Base-by-base conservation (phyloP, 2,329 filamentous ascomycete genomes). In the Aspergillus cejpii region DNA sequence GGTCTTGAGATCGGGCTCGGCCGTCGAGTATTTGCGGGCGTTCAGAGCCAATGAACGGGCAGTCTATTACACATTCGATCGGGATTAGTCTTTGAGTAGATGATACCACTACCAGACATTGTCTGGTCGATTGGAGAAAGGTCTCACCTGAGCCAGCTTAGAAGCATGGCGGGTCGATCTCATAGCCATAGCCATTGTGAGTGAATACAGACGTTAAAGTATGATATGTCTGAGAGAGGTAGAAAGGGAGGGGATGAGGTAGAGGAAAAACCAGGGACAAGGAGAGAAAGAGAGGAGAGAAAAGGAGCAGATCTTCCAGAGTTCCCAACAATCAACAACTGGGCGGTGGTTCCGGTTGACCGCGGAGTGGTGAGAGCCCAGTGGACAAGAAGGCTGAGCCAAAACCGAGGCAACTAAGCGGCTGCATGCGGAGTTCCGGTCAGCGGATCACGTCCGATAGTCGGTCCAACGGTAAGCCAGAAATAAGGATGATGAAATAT, bases 1-100 rank as follows among this genome's bases (percentile, higher is more conserved):
- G 41, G 86, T 76, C 73, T 97, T 98, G 62, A 98, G 81, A 64
- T 91, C 86, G 47, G 86, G 87, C 68, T 97, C 91, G 47, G 86
- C 77, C 40, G 81, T 77, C 34, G 86, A 70, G 42, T 61, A 41
- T 56, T 54, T 57, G 47, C 43, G 60, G 48, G 44, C 46, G 28
- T 41, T 46, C 21, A 43, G 34, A 15, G 47, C 29, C 44, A 53
- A 52, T 37, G 48, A 50, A 29, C 57, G 52, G 14, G 56, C 43
- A 24, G 49, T 34, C 47, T 50, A 26, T n/a, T 6, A 26, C 21
- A 15, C 12, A 14, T 7, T 24, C 10, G 21, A 28, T 11, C 21
- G 5, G 19, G 17, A 37, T 45, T 19, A 38, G 40, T 40, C 4
- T 37, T 15, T 39, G 38, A 3, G 38, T 29, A 21, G 41, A 39